Base-by-base conservation (phyloP, 768 basidiomycete species). In the Xerocomellus chrysenteron region DNA sequence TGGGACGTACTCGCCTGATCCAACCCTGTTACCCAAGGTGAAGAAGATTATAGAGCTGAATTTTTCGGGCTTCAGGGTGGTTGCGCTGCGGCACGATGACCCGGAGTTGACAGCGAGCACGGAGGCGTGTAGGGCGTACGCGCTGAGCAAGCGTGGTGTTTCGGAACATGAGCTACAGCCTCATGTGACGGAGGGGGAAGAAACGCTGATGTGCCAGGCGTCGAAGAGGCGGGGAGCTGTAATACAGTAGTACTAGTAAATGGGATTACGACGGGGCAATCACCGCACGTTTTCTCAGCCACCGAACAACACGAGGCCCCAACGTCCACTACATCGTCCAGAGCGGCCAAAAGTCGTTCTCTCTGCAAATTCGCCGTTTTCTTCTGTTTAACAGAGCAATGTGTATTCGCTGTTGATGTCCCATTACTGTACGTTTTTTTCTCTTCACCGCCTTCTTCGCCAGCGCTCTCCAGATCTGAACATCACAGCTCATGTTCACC, bases 1-100 rank as follows among this genome's bases (percentile, higher is more conserved):
- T 62, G 92, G 92, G 47, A 94, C 91, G 50, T 93, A 94, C 67
- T 80, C 89, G 33, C 92, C 92, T 1, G 83, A 90, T 65, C 76
- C 79, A 51, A 69, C 63, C 51, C 64, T 92, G 60, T 72, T 94
- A 2, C 85, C 87, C 0, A 68, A 76, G 42, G 69, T 92, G 54
- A 81, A 82, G 66, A 76, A 75, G 59, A 74, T 90, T 28, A 66
- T 94, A 49, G 84, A 90, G 71, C 79, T 80, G 64, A 93, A 94
- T 65, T 91, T 94, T 66, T 76, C 82, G 19, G 86, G 85, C 2
- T 76, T 91, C 55, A 69, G 62, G 35, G 76, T 92, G 19, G 65
- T 78, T 49, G 83, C 83, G 33, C 74, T 83, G 65, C 78, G 81
- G 58, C 73, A 77, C 41, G 80, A 80, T 51, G 85, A 90, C 59